Evolutionary conservation across 2,329 filamentous ascomycete species (phyloP).

Genomic region (Ophiocordyceps australis): DNA sequence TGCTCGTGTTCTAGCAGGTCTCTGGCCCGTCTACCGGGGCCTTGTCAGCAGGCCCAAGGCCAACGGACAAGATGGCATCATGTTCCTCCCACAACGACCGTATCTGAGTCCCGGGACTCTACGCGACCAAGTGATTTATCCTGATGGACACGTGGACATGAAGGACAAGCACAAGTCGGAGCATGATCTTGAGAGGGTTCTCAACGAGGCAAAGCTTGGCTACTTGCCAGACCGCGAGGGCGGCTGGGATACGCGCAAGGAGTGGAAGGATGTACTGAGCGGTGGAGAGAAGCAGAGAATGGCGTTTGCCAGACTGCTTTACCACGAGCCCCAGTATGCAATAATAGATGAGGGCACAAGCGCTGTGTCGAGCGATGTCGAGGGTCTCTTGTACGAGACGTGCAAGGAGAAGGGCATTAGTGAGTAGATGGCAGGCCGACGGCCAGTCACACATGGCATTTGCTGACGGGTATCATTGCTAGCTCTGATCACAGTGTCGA

Average conservation of each 20-base stretch:
- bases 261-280: constrained; percentile 96
- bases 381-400: constrained; percentile 80
- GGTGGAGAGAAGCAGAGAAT: constrained; percentile 96
- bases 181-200: constrained; percentile 54
- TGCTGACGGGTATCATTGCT: not conserved
- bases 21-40: constrained; percentile 93
- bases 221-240: constrained; percentile 87
- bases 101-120: constrained; percentile 86
- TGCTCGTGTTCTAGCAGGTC: constrained; percentile 67
- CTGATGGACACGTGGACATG: constrained; percentile 91
- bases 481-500: constrained; percentile 91
- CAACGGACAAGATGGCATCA: constrained; percentile 76
- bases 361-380: constrained; percentile 85
- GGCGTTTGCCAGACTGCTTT: constrained; percentile 75
- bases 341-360: constrained; percentile 93
- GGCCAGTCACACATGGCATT: too few species aligned
- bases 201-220: constrained; percentile 71
- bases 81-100: constrained; percentile 91
- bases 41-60: constrained; percentile 73
- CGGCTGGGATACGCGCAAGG: constrained; percentile 90
- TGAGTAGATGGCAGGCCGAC: too few species aligned
- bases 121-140: constrained; percentile 94
- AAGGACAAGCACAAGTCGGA: constrained; percentile 61
- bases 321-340: constrained; percentile 88
- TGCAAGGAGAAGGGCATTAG: constrained; percentile 89